A percentile compares a stretch with the other conserved stretches of the same genome.
Evolutionary conservation across 148 eudicot species (phyloP).

Genomic region (Dianthus caryophyllus): DNA sequence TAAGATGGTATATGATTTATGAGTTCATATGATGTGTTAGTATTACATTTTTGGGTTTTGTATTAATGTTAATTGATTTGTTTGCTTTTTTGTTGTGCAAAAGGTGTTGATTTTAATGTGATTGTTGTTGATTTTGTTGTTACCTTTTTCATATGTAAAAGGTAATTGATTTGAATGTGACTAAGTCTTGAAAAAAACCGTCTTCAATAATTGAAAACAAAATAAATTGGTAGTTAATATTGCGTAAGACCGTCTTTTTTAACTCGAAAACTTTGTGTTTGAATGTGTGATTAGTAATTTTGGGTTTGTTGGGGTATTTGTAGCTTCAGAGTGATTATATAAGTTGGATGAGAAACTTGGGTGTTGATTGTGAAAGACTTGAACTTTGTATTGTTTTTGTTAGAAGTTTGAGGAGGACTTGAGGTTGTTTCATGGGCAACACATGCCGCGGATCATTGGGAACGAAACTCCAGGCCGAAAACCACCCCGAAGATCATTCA

Average conservation of each 20-base stretch:
- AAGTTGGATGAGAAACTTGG: conserved; percentile 29
- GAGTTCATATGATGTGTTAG: background rate
- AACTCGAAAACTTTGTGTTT: too few relatives aligned
- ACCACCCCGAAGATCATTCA: conserved; percentile 56
- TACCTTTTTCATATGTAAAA: background rate
- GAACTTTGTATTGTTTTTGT: conserved; percentile 11
- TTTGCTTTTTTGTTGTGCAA: background rate
- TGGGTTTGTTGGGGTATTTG: conserved; percentile 5
- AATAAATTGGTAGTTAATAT: too few relatives aligned
- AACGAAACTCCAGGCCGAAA: conserved; percentile 53
- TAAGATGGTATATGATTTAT: too few relatives aligned
- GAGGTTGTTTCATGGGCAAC: conserved; percentile 81
- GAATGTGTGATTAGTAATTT: conserved; percentile 6
- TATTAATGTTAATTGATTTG: too few relatives aligned
- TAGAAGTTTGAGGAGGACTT: conserved; percentile 23
- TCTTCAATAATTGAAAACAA: too few relatives aligned
- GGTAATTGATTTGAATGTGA: conserved; percentile 3
- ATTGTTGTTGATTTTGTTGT: conserved; percentile 6
- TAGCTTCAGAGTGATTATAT: conserved; percentile 20
- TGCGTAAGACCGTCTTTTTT: too few relatives aligned
- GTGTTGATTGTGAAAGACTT: conserved; percentile 27
- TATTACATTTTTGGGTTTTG: background rate
- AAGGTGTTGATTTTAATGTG: conserved; percentile 11
- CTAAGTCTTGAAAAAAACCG: too few relatives aligned
- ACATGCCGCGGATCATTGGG: conserved; percentile 93